These are phyloP conservation scores for Fusarium albosuccineum DNA, from an alignment of 2,329 filamentous ascomycete species.

Conservation along the genomic window DNA sequence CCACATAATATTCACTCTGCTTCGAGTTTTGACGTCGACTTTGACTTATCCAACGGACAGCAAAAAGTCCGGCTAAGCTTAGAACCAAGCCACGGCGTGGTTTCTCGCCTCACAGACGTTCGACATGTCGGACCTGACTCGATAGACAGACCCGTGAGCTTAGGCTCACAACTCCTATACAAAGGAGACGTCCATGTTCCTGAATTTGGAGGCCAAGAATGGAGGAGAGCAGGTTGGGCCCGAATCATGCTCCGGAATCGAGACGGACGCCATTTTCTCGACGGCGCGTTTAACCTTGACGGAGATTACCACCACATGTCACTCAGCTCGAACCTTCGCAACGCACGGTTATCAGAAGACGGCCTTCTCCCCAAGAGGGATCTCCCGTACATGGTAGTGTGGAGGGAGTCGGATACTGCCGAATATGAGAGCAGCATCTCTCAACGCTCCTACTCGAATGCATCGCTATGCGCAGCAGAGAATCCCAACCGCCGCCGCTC, in stretches of 20 bases:
- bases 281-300: constrained; percentile 37
- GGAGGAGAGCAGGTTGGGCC: constrained; percentile 25
- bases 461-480: constrained; percentile 7
- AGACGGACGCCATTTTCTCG: constrained; percentile 13
- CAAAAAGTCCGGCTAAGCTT: constrained; percentile 25
- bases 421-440: not conserved
- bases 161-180: constrained; percentile 13
- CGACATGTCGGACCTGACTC: constrained; percentile 18
- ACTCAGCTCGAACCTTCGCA: constrained; percentile 28
- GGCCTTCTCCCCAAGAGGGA: not conserved
- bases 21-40: constrained; percentile 32
- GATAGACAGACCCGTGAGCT: not conserved
- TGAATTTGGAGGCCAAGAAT: not conserved
- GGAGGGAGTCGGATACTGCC: constrained; percentile 21
- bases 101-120: constrained; percentile 28
- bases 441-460: constrained; percentile 3
- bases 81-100: constrained; percentile 23
- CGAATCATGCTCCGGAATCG: constrained; percentile 31
- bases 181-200: constrained; percentile 22
- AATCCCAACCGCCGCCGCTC: not conserved
- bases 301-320: constrained; percentile 32
- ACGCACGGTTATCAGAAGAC: not conserved
- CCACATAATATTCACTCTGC: constrained; percentile 8
- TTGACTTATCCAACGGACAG: constrained; percentile 12
- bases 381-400: constrained; percentile 27